Base-by-base conservation (phyloP, 1,284 basidiomycete species). In the Ganoderma sp. region DNA sequence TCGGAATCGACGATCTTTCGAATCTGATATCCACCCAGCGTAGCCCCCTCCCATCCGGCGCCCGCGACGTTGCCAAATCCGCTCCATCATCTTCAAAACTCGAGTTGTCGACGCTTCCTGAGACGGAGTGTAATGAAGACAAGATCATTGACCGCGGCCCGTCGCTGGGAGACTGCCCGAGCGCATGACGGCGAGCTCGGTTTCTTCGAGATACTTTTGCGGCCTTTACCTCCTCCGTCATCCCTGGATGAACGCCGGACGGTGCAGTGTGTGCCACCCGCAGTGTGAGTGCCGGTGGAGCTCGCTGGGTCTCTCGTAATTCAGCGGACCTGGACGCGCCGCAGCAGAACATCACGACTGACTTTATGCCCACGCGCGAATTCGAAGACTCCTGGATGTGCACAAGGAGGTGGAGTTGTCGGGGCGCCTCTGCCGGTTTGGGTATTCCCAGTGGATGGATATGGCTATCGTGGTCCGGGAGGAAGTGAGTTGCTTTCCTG, bases 371-470 rank as follows among this genome's bases (percentile, higher is more conserved):
- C 19, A 59, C 10, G 57, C 25, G 41, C 34, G 32, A 19, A 32
- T 32, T 2, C 32, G 32, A 56, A 34, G 19, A 39, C 3, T 60
- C 22, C 39, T 22, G 58, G 7, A 43, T 58, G 37, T 52, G 63
- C 71, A 69, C 64, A 64, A 66, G 68, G 71, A 54, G 56, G 68
- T 69, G 71, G 71, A 66, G 68, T 69, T 61, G 68, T 69, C 63
- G 68, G 71, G 56, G 45, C 32, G 17, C 17, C n/a, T 2, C 63
- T 54, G 61, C 71, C 68, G 67, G 63, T 25, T 52, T 61, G 42
- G n/a, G n/a, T n/a, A n/a, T n/a, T n/a, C n/a, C n/a, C n/a, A n/a
- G n/a, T n/a, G n/a, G n/a, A 19, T 42, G 58, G 43, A 17, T 19
- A 65, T 65, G 68, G 68, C 22, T 14, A 65, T 56, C 12, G 7